phyloP scores from a whole-genome alignment of 805 yeast species.

The Scheffersomyces lignosus region DNA sequence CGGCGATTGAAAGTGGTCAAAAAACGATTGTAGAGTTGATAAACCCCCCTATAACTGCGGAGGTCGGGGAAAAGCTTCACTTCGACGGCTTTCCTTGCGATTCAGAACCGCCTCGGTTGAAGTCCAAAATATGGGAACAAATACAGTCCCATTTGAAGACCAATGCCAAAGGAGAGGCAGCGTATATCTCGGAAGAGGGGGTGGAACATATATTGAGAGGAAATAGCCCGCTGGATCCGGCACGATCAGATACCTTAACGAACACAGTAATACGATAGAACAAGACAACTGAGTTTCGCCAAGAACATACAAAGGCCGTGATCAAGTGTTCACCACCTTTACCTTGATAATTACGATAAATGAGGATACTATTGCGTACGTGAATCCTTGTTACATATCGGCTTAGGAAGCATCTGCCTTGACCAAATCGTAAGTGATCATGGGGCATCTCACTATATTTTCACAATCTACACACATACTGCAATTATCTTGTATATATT shows the following conservation, averaged over 20 bases:
- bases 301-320: no score
- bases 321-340: no score
- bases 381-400: no score
- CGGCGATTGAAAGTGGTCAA: slow-evolving; percentile 9
- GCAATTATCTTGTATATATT: no score
- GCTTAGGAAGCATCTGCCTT: no score
- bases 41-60: slow-evolving; percentile 39
- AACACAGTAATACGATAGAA: slow-evolving; percentile 3
- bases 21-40: slow-evolving; percentile 44
- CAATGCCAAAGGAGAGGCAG: slow-evolving; percentile 28
- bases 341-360: no score
- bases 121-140: slow-evolving; percentile 34
- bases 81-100: slow-evolving; percentile 29
- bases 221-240: background rate
- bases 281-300: background rate
- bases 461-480: no score
- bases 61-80: slow-evolving; percentile 39
- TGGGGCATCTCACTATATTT: no score
- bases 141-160: slow-evolving; percentile 30
- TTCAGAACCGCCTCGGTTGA: slow-evolving; percentile 23
- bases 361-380: no score
- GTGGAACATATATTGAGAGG: slow-evolving; percentile 15
- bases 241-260: slow-evolving; percentile 1
- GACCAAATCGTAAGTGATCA: no score
- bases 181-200: slow-evolving; percentile 20